phyloP scores from a whole-genome alignment of 2,329 filamentous ascomycete species.

The Cryphonectria nitschkei region DNA sequence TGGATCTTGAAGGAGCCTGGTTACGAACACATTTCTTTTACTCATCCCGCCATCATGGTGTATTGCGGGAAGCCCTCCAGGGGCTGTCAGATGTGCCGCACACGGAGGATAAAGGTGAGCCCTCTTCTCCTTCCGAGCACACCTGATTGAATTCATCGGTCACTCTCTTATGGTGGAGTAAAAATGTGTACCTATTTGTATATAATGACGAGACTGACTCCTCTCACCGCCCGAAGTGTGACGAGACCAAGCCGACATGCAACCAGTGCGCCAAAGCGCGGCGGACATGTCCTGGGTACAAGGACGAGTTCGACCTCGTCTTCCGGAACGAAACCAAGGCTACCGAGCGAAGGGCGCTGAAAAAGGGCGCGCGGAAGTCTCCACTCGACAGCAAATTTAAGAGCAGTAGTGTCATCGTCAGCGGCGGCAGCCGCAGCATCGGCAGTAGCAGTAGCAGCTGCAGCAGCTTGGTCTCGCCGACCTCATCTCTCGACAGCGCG shows the following conservation, averaged over 20 bases:
- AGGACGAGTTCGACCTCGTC: conserved; percentile 72
- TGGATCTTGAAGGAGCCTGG: neutral
- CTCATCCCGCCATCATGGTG: conserved; percentile 53
- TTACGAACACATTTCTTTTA: neutral
- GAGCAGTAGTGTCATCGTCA: neutral
- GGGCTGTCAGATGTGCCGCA: conserved; percentile 77
- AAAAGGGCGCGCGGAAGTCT: conserved; percentile 52
- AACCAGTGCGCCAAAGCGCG: conserved; percentile 67
- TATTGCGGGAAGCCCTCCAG: conserved; percentile 68
- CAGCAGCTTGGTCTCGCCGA: conserved; percentile 36
- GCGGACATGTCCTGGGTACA: conserved; percentile 68
- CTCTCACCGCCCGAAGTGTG: conserved; percentile 52
- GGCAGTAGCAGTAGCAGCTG: conserved; percentile 43
- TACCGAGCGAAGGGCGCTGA: conserved; percentile 65
- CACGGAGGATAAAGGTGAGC: conserved; percentile 71
- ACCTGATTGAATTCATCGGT: neutral
- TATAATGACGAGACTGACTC: conserved; percentile 26
- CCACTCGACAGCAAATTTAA: neutral
- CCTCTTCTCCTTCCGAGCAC: neutral
- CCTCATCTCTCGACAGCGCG: conserved; percentile 25
- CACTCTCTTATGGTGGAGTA: neutral
- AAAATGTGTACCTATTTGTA: neutral
- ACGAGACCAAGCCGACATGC: conserved; percentile 69
- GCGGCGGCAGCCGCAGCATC: conserved; percentile 35
- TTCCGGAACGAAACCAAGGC: conserved; percentile 74